These are phyloP conservation scores for Tolypocladium nubicola DNA, from an alignment of 2,329 filamentous ascomycete genomes.

Conservation along the genomic window DNA sequence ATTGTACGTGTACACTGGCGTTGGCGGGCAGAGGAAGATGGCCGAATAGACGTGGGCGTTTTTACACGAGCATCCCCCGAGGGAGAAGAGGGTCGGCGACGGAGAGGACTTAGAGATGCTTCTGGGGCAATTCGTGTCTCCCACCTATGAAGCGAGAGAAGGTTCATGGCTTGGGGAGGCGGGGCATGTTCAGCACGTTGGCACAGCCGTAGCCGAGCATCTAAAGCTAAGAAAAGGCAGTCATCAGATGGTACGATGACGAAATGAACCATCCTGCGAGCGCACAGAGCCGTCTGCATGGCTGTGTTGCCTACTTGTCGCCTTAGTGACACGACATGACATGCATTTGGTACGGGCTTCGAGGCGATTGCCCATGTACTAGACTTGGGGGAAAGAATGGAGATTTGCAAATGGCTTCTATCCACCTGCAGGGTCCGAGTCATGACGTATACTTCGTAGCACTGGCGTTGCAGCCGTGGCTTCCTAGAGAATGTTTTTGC, in stretches of 20 bases:
- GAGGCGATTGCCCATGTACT: background rate
- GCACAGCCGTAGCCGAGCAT: background rate
- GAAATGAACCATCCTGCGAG: background rate
- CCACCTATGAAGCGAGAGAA: background rate
- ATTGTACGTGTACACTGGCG: background rate
- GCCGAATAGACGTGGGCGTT: background rate
- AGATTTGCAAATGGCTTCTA: background rate
- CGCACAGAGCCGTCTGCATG: background rate
- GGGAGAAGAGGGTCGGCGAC: background rate
- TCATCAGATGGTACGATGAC: background rate
- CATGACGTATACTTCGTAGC: background rate
- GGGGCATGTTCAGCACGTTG: background rate
- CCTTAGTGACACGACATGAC: background rate
- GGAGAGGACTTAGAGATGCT: conserved; percentile 2
- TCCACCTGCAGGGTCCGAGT: background rate
- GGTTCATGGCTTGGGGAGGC: background rate
- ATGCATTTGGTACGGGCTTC: background rate
- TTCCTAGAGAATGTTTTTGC: background rate
- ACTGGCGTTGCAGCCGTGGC: background rate
- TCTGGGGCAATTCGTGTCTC: background rate
- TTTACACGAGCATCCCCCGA: background rate
- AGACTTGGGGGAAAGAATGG: too few species aligned
- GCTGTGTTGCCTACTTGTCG: background rate
- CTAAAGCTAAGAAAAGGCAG: background rate
- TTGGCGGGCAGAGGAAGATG: background rate